phyloP scores from a whole-genome alignment of 1,284 basidiomycete species.

The Pseudozyma thailandica region DNA sequence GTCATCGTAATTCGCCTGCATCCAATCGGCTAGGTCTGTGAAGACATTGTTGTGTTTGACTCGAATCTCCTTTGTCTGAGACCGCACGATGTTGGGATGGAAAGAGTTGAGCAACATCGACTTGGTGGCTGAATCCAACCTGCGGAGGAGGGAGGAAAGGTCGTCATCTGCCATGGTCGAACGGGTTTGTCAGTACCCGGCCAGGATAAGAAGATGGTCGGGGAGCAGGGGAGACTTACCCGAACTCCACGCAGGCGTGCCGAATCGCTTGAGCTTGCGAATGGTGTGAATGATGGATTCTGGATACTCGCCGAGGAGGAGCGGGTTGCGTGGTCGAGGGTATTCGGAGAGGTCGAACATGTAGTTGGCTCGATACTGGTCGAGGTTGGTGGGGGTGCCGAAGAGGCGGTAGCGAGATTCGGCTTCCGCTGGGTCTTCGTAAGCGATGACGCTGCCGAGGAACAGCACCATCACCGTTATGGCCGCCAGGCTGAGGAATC shows the following conservation, averaged over 20 bases:
- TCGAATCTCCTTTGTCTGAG: not conserved
- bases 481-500: too few species aligned
- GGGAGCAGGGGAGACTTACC: not conserved
- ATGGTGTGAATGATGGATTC: not conserved
- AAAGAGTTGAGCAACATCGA: constrained; percentile 1
- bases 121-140: not conserved
- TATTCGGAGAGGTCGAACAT: not conserved
- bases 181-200: not conserved
- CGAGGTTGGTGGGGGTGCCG: not conserved
- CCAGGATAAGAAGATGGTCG: not conserved
- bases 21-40: not conserved
- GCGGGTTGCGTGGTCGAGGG: not conserved
- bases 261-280: not conserved
- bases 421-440: constrained; percentile 14
- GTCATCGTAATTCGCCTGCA: not conserved
- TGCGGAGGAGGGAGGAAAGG: not conserved
- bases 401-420: not conserved
- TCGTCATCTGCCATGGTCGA: not conserved
- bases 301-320: not conserved
- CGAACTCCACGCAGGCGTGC: not conserved
- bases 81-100: constrained; percentile 10
- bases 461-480: not conserved
- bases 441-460: not conserved
- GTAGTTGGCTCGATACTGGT: not conserved
- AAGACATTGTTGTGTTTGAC: not conserved